phyloP scores from a whole-genome alignment of 768 basidiomycete genomes.

The Suillus sp. region DNA sequence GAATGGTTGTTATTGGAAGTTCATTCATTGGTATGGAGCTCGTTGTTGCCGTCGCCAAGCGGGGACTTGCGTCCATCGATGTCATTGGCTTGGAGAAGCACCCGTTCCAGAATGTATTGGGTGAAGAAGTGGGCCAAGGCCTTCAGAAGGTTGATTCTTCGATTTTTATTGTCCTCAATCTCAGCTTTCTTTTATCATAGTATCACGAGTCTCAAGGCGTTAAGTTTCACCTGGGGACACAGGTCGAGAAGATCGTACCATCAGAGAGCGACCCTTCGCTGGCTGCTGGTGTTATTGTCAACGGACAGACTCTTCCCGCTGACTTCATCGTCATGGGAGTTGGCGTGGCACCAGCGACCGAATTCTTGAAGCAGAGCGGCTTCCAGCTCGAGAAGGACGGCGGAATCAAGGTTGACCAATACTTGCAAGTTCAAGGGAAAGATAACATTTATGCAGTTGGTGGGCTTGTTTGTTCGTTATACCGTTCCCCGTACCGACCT shows the following conservation, averaged over 20 bases:
- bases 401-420: constrained; percentile 76
- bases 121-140: constrained; percentile 75
- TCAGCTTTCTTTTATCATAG: constrained; percentile 36
- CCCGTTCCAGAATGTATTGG: constrained; percentile 83
- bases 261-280: constrained; percentile 50
- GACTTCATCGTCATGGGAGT: constrained; percentile 86
- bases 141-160: constrained; percentile 63
- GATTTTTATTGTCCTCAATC: not conserved
- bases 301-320: constrained; percentile 63
- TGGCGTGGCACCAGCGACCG: constrained; percentile 82
- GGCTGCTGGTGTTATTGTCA: constrained; percentile 68
- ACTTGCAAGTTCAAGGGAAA: constrained; percentile 57
- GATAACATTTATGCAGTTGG: constrained; percentile 72
- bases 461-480: constrained; percentile 18
- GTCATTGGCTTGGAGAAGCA: constrained; percentile 82
- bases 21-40: constrained; percentile 94
- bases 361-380: constrained; percentile 72
- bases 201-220: constrained; percentile 82
- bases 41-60: constrained; percentile 71
- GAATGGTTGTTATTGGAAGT: constrained; percentile 80
- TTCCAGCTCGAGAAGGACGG: constrained; percentile 74
- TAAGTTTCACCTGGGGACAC: constrained; percentile 78
- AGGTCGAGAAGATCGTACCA: constrained; percentile 68
- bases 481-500: not conserved
- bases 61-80: constrained; percentile 78